Evolutionary conservation across 306 rosid genomes (phyloP).

Genomic region (Pyrus bretschneideri): DNA sequence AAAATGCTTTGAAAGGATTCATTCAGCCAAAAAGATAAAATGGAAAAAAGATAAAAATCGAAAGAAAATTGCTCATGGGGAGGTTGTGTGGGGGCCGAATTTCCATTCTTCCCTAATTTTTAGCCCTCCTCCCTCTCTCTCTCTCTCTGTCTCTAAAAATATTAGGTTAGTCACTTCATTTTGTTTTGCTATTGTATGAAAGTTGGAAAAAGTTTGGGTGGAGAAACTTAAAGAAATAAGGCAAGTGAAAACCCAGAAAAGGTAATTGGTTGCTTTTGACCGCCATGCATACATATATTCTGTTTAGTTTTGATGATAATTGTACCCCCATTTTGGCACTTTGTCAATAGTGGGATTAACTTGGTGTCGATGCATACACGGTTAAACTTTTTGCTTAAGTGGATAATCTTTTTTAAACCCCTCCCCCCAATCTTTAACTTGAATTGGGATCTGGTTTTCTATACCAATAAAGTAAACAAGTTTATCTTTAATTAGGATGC

Average conservation of each 20-base stretch:
- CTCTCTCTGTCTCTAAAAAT: not conserved
- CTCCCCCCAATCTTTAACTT: slow-evolving; percentile 7
- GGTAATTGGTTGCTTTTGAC: slow-evolving; percentile 28
- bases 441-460: slow-evolving; percentile 13
- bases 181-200: not conserved
- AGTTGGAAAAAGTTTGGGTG: slow-evolving; percentile 2
- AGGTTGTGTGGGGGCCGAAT: slow-evolving; percentile 17
- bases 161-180: not conserved
- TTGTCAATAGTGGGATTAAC: slow-evolving; percentile 12
- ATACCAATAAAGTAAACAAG: slow-evolving; percentile 27
- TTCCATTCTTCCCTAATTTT: not conserved
- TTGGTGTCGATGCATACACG: not conserved
- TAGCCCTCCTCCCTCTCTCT: not conserved
- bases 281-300: slow-evolving; percentile 21
- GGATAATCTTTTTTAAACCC: slow-evolving; percentile 47
- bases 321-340: slow-evolving; percentile 17
- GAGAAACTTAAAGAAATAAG: slow-evolving; percentile 22
- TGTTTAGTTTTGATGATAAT: slow-evolving; percentile 15
- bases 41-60: not conserved
- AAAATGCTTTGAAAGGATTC: not conserved
- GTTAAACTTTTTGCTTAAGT: slow-evolving; percentile 17
- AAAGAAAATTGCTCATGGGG: slow-evolving; percentile 18
- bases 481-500: slow-evolving; percentile 40
- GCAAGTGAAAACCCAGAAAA: slow-evolving; percentile 15
- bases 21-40: not conserved